Evolutionary conservation across 768 basidiomycete species (phyloP).

Genomic region (Clitopilus hobsonii): DNA sequence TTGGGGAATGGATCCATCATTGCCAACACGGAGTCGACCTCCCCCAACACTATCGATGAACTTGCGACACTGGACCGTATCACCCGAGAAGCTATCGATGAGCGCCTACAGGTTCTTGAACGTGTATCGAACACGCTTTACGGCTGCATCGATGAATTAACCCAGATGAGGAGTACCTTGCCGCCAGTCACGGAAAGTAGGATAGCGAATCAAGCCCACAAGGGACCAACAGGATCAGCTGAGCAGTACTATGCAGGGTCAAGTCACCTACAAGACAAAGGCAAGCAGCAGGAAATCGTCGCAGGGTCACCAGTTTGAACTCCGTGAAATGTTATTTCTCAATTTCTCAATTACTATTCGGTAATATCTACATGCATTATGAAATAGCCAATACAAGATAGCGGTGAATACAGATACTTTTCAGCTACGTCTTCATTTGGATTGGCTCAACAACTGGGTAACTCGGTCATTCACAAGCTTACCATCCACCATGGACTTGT

Average conservation of each 20-base stretch:
- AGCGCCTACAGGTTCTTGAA: constrained; percentile 74
- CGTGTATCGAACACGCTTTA: constrained; percentile 72
- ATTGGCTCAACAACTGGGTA: constrained; percentile 26
- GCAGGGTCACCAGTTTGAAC: constrained; percentile 2
- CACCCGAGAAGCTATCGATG: constrained; percentile 81
- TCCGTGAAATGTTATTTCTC: no score
- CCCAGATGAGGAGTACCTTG: constrained; percentile 68
- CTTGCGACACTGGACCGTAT: constrained; percentile 58
- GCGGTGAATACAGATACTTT: no score
- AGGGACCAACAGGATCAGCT: not conserved
- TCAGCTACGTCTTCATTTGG: constrained; percentile 8
- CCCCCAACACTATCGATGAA: constrained; percentile 54
- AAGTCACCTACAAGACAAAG: not conserved
- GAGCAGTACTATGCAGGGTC: not conserved
- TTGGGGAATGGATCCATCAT: no score
- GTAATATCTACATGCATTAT: no score
- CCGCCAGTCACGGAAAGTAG: no score
- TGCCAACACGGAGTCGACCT: no score
- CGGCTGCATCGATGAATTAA: constrained; percentile 74
- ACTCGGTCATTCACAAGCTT: constrained; percentile 52
- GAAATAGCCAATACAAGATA: no score
- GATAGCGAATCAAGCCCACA: not conserved
- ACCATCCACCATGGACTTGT: constrained; percentile 55
- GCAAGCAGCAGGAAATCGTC: not conserved
- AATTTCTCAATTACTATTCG: no score